Evolutionary conservation across 225 moss, liverwort and hornwort species (phyloP), one percentile per base, ranked within the genome.

Genomic region (Lunularia cruciata): DNA sequence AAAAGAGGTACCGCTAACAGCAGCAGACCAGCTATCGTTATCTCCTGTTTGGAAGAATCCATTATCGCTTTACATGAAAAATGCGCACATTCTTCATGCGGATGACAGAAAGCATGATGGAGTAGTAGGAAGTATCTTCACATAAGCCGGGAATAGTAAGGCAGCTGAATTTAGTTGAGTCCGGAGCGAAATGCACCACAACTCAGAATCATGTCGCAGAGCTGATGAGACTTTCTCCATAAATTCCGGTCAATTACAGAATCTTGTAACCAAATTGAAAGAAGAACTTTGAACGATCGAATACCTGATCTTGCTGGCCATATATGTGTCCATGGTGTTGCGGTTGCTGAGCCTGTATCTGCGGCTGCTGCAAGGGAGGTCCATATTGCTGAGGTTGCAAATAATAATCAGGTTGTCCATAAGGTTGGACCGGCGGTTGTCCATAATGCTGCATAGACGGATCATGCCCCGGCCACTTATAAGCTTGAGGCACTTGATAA

Each of bases 231-330:
- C n/a, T n/a, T n/a, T n/a, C n/a, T n/a, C 46, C 18, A 10, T 47
- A 10, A 47, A 47, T 47, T 47, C 46, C 46, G 46, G 10, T 10
- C 18, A 47, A 47, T 55, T 55, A 9, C 55, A 43, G 16, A 43
- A 43, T 43, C 5, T 10, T 43, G 43, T 43, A 43, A 43, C 12
- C n/a, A n/a, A n/a, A n/a, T n/a, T n/a, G n/a, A n/a, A n/a, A n/a
- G n/a, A n/a, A n/a, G n/a, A n/a, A n/a, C n/a, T 43, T 10, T 43
- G 43, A 43, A 51, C 51, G 51, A 22, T 51, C 18, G 16, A 8
- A 13, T 62, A 94, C 94, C 94, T 94, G 89, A 63, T 94, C 94
- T 80, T 78, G 79, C 71, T 87, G 91, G 66, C 73, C 79, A 79
- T 87, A 91, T 73, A 76, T 69, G 74, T 84, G 80, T 53, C 80